phyloP scores from a whole-genome alignment of 306 rosid genomes.

The Pterocarpus macrocarpus region DNA sequence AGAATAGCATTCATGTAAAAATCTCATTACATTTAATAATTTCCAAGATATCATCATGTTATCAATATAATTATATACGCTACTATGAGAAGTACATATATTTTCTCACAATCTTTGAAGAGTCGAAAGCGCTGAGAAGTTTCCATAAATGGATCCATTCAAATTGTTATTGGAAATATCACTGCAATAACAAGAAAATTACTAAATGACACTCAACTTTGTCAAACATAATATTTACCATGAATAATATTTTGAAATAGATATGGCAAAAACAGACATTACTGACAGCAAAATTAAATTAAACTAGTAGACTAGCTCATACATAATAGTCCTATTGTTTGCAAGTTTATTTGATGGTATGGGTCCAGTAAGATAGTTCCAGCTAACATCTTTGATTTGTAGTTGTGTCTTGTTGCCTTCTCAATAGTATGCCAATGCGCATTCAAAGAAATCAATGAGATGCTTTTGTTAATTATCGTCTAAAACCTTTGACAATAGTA shows the following conservation, averaged over 20 bases:
- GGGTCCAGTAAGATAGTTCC: conserved; percentile 72
- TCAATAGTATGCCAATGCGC: no score
- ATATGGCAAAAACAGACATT: conserved; percentile 28
- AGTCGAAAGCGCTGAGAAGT: conserved; percentile 59
- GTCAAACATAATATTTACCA: neutral
- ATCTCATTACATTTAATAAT: conserved; percentile 13
- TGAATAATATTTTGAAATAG: conserved; percentile 38
- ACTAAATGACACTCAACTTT: conserved; percentile 19
- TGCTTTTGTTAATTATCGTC: no score
- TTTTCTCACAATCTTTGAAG: conserved; percentile 81
- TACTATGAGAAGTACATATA: conserved; percentile 28
- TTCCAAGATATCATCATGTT: neutral
- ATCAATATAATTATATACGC: conserved; percentile 14
- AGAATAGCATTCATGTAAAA: neutral
- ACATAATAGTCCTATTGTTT: conserved; percentile 72
- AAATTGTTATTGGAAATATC: conserved; percentile 72
- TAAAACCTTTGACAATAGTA: no score
- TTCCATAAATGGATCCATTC: conserved; percentile 70
- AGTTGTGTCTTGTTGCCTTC: no score
- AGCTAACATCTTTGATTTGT: conserved; percentile 90
- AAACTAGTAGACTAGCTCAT: conserved; percentile 2
- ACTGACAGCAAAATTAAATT: conserved; percentile 9
- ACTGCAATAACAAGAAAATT: conserved; percentile 54
- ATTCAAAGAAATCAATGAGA: no score
- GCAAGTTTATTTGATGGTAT: conserved; percentile 71